phyloP scores from a whole-genome alignment of 768 basidiomycete genomes.

The Boletus rex-veris region DNA sequence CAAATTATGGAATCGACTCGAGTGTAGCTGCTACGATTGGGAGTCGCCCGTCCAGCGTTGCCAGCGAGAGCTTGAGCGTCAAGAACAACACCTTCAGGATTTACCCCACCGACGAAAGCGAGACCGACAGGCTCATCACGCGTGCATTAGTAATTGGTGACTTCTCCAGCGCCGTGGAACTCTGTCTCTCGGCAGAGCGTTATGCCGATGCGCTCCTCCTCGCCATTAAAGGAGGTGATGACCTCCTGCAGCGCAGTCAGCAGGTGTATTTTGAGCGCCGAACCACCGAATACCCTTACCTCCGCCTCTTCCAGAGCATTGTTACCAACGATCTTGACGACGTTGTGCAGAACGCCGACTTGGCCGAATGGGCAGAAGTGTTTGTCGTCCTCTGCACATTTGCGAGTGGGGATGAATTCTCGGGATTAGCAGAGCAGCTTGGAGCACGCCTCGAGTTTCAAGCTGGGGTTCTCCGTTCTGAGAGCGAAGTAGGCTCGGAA shows the following conservation, averaged over 20 bases:
- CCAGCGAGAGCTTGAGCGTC: conserved; percentile 42
- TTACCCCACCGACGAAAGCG: conserved; percentile 82
- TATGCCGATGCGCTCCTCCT: conserved; percentile 95
- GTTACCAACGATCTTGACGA: conserved; percentile 90
- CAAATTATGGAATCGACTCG: conserved; percentile 76
- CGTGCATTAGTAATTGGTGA: conserved; percentile 96
- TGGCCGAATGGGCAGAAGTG: conserved; percentile 93
- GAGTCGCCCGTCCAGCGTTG: conserved; percentile 81
- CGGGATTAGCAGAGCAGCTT: conserved; percentile 85
- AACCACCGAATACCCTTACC: conserved; percentile 74
- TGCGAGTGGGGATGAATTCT: conserved; percentile 79
- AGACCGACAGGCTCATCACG: conserved; percentile 84
- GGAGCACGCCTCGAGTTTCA: conserved; percentile 89
- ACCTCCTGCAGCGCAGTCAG: conserved; percentile 83
- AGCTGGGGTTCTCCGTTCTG: conserved; percentile 56
- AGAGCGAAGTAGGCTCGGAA: conserved; percentile 39
- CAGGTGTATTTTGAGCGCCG: conserved; percentile 89
- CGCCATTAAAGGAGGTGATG: conserved; percentile 86
- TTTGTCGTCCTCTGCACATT: conserved; percentile 97
- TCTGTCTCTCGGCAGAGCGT: conserved; percentile 84
- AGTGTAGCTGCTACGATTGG: conserved; percentile 94
- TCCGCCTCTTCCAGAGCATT: conserved; percentile 92
- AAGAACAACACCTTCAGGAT: conserved; percentile 88
- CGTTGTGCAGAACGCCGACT: conserved; percentile 93
- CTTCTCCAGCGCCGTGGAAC: conserved; percentile 85